Base-by-base conservation (phyloP, 2,329 filamentous ascomycete genomes). In the Fusarium nygamai region DNA sequence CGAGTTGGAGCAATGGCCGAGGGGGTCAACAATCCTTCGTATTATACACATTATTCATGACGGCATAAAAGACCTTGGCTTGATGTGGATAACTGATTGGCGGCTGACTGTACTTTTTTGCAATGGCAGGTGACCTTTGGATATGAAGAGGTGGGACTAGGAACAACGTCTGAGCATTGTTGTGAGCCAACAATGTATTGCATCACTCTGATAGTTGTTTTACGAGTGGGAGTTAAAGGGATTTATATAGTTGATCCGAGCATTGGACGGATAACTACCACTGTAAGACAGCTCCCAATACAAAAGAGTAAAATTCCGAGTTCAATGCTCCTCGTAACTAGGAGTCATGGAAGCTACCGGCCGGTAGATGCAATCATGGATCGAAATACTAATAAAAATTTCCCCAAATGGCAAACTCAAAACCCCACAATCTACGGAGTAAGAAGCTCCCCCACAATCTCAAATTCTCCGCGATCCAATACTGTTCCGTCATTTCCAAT, bases 401-500 rank as follows among this genome's bases (percentile, higher is more conserved):
- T 54, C 44, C 56, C 65, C 66, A 44, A 68, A 68, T 38, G 36
- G 16, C 31, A 62, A 46, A 36, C 57, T 38, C 27, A 60, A 47
- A 62, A 54, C 75, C 73, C 75, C 76, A 78, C 72, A 69, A 68
- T 38, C 36, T 20, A 36, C 36, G 9, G 36, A 36, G 34, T 19
- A 31, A 38, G 27, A 62, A 67, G 43, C 50, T 67, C 58, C 72
- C 72, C 72, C 70, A 48, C 64, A 54, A 60, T 53, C 64, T 68
- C 50, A 39, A 41, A 36, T 74, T 60, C 64, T 63, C 74, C 71
- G 58, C 57, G 62, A 74, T 76, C 72, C 65, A 70, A 71, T 54
- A 69, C 67, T 69, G 64, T 77, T 79, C 76, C 77, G 77, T 76
- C 44, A 78, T 78, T 77, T 76, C 68, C 74, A 79, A 79, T 79